Base-by-base conservation (phyloP, 768 basidiomycete species). In the Tricholoma sp. region DNA sequence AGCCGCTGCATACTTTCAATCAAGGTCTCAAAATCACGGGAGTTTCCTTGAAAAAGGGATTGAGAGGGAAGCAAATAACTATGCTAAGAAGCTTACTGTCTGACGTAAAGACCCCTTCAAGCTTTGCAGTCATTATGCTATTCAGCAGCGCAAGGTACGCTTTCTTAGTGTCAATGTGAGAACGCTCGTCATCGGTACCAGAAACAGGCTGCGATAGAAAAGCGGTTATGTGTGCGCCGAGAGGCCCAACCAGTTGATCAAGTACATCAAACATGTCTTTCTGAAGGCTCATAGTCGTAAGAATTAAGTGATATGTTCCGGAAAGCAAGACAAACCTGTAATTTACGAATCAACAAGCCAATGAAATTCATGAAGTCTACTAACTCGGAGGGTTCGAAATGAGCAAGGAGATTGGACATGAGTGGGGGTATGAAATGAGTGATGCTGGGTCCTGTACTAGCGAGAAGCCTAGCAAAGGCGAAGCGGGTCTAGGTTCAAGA, bases 361-460 rank as follows among this genome's bases (percentile, higher is more conserved):
- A 99, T 89, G 76, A 99, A 98, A 65, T 88, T 89, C 80, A 98
- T 88, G 65, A 98, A 96, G 66, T 99, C 97, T 29, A 89, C 86
- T 56, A 99, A 75, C 70, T 99, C 97, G 6, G 88, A 82, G 1
- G 94, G 88, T 61, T 97, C 93, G 65, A 95, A 94, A 63, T 96
- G 91, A 2, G 86, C 81, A 51, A 98, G 82, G n/a, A 98, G 82
- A 67, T 91, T 88, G 45, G 82, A 79, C 85, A 98, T 98, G 47
- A 99, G 78, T 20, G 87, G 78, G 2, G 95, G 93, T 42, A 98
- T 94, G 60, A 87, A 86, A 61, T 88, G 85, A 0, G 94, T 90
- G 52, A 96, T 87, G 36, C 83, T 85, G 6, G 89, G 85, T 11
- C 95, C 95, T 18, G 94, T 88, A 80, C 84, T 91, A 13, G 88